Evolutionary conservation across 768 basidiomycete species (phyloP).

Genomic region (Amanita fuliginea): DNA sequence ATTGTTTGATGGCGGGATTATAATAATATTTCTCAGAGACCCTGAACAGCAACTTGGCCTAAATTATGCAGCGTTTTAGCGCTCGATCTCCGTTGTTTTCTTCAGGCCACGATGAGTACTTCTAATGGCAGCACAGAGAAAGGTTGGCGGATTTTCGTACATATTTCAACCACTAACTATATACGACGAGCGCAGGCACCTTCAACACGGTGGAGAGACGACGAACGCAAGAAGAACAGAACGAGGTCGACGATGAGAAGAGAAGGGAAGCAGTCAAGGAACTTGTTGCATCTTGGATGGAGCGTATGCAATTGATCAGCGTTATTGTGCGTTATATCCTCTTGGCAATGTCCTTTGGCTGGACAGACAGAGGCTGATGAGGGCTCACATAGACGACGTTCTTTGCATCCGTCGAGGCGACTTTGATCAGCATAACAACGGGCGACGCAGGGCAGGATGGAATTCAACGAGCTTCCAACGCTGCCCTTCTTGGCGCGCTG

Average conservation of each 20-base stretch:
- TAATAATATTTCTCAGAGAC: no score
- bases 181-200: background rate
- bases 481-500: conserved; percentile 39
- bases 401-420: conserved; percentile 48
- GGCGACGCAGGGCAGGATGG: conserved; percentile 14
- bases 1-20: no score
- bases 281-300: conserved; percentile 52
- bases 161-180: background rate
- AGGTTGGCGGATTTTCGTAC: background rate
- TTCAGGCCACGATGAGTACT: background rate
- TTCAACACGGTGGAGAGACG: background rate
- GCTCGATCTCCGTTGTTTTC: background rate
- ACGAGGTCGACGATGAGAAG: conserved; percentile 34
- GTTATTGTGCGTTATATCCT: conserved; percentile 22
- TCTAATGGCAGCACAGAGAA: background rate
- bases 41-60: background rate
- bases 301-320: conserved; percentile 48
- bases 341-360: background rate
- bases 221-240: conserved; percentile 35
- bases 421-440: conserved; percentile 34
- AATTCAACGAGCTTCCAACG: conserved; percentile 27
- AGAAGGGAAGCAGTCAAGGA: conserved; percentile 34
- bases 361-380: background rate
- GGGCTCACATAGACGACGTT: conserved; percentile 39
- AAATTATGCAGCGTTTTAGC: background rate